Base-by-base conservation (phyloP, 169 alveolate species). In the Ichthyophthirius multifiliis region DNA sequence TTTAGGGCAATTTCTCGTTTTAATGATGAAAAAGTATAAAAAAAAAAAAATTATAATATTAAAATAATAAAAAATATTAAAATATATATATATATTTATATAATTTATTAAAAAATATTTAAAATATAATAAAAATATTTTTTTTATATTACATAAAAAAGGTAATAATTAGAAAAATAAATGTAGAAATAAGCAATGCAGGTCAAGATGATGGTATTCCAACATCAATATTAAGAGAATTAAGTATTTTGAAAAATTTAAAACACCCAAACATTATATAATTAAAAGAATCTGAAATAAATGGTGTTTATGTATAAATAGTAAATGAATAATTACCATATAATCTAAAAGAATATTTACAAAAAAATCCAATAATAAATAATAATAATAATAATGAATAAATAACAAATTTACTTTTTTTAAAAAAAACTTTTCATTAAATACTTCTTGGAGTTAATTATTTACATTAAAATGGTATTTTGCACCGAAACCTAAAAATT, bases 131-230 rank as follows among this genome's bases (percentile, higher is more conserved):
- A n/a, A n/a, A n/a, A n/a, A n/a, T n/a, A n/a, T n/a, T n/a, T n/a
- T n/a, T n/a, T n/a, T n/a, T n/a, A n/a, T n/a, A n/a, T n/a, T n/a
- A n/a, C n/a, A n/a, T n/a, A n/a, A n/a, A n/a, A n/a, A n/a, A n/a
- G n/a, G 87, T 89, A 27, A 86, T 88, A 23, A 71, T 92, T 10
- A 76, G 94, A 45, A 87, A 84, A 67, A 89, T 92, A 20, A 76
- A 77, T 76, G 27, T 90, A 30, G 92, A 85, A 77, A 86, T 85
- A n/a, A 89, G 94, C 32, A 92, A 92, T 65, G 96, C 95, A n/a
- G 95, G 92, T 0, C 76, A 85, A 9, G 93, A 92, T 73, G 96
- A 92, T 44, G 96, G 96, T 9, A 76, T 92, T 0, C 96, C 96
- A 0, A 90, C 96, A 2, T 84, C 93, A 7, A 65, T 92, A 12